phyloP scores from a whole-genome alignment of 805 yeast genomes.

The Ogataea pini region DNA sequence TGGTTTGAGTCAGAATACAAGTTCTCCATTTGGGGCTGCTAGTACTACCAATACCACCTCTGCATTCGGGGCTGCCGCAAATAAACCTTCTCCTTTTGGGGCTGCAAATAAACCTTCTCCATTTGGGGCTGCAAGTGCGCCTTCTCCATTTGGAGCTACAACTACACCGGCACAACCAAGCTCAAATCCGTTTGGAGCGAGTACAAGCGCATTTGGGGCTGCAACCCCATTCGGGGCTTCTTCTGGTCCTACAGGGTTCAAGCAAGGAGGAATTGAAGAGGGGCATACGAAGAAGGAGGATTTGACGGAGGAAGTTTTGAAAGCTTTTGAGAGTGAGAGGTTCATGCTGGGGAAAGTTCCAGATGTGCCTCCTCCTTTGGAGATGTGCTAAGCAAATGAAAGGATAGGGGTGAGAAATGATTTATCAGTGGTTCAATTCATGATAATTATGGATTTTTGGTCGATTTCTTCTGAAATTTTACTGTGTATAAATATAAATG shows the following conservation, averaged over 20 bases:
- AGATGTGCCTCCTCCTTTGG: conserved; percentile 68
- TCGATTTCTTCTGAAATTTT: too few species aligned
- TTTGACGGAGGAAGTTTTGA: conserved; percentile 43
- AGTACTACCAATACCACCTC: conserved; percentile 2
- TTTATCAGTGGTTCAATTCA: too few species aligned
- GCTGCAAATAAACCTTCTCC: not conserved
- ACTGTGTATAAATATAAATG: too few species aligned
- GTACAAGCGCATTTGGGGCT: not conserved
- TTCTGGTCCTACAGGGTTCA: conserved; percentile 15
- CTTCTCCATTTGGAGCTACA: conserved; percentile 15
- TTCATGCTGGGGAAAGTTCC: conserved; percentile 70
- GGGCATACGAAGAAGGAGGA: conserved; percentile 36
- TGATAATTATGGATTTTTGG: too few species aligned
- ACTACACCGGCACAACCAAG: conserved; percentile 11
- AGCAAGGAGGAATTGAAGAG: conserved; percentile 27
- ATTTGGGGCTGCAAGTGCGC: conserved; percentile 16
- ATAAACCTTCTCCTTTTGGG: not conserved
- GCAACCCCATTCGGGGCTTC: conserved; percentile 9
- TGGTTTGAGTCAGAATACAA: not conserved
- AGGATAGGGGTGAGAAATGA: too few species aligned
- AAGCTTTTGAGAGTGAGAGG: conserved; percentile 46
- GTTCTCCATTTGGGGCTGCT: conserved; percentile 1
- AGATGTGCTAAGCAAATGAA: conserved; percentile 36
- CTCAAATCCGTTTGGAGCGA: conserved; percentile 2
- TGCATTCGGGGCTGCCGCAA: conserved; percentile 13